Evolutionary conservation across 768 basidiomycete genomes (phyloP).

Genomic region (Auriscalpium orientale): DNA sequence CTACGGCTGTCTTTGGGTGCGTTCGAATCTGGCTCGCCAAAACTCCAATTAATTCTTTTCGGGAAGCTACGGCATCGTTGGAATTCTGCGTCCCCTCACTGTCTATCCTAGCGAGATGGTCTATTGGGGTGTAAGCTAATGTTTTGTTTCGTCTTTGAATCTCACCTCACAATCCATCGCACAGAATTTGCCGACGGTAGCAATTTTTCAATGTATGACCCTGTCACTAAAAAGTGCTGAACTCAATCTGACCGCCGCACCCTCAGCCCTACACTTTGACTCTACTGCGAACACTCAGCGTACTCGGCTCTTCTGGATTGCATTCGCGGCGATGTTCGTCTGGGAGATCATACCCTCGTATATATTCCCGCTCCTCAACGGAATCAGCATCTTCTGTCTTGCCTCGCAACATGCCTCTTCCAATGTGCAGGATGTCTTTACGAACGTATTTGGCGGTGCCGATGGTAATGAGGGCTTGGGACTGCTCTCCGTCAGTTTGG

Average conservation of each 20-base stretch:
- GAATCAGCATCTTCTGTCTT: slow-evolving; percentile 53
- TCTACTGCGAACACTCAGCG: slow-evolving; percentile 36
- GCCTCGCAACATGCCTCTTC: slow-evolving; percentile 42
- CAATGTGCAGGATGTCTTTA: slow-evolving; percentile 40
- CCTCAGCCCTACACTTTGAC: slow-evolving; percentile 42
- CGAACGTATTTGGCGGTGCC: slow-evolving; percentile 60
- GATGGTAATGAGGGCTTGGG: slow-evolving; percentile 65
- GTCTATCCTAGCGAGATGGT: slow-evolving; percentile 62
- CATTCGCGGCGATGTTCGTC: slow-evolving; percentile 43
- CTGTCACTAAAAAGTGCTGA: too few species aligned
- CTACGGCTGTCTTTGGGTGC: slow-evolving; percentile 56
- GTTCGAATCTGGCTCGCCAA: slow-evolving; percentile 1
- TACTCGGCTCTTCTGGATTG: slow-evolving; percentile 44
- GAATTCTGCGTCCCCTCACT: slow-evolving; percentile 48
- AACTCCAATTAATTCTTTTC: neutral
- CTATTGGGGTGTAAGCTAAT: slow-evolving; percentile 41
- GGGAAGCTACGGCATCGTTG: slow-evolving; percentile 49
- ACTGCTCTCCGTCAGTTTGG: slow-evolving; percentile 51
- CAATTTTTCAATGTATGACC: slow-evolving; percentile 46
- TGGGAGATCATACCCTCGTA: slow-evolving; percentile 49
- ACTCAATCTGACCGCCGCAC: too few species aligned
- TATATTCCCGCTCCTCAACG: slow-evolving; percentile 58
- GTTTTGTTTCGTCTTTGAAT: neutral
- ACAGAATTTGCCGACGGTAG: slow-evolving; percentile 50
- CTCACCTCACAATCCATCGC: neutral